These are phyloP conservation scores for Aspergillus sclerotiicarbonarius DNA, from an alignment of 495 filamentous ascomycete genomes.

Conservation along the genomic window DNA sequence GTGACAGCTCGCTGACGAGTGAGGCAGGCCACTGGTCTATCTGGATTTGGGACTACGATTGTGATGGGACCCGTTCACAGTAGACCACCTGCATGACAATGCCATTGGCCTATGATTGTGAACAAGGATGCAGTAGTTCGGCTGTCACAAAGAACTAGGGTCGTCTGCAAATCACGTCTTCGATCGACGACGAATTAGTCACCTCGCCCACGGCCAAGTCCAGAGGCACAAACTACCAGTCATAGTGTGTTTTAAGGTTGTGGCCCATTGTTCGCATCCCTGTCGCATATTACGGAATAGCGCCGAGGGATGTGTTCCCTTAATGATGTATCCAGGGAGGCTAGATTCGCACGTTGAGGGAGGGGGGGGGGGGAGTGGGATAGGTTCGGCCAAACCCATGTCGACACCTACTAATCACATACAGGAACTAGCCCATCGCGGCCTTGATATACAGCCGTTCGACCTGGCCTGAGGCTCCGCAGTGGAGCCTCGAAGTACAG, in stretches of 20 bases:
- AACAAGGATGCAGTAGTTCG: slow-evolving; percentile 4
- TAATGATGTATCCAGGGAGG: neutral
- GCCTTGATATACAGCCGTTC: slow-evolving; percentile 3
- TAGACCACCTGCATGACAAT: slow-evolving; percentile 3
- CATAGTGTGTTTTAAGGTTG: slow-evolving; percentile 1
- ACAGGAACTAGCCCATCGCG: neutral
- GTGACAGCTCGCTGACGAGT: neutral
- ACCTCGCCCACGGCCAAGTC: neutral
- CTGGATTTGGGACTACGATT: neutral
- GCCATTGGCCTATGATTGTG: slow-evolving; percentile 3
- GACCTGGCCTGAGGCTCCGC: slow-evolving; percentile 9
- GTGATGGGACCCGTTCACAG: slow-evolving; percentile 1
- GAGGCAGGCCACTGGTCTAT: slow-evolving; percentile 1
- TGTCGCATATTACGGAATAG: neutral
- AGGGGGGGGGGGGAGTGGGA: neutral
- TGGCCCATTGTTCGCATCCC: neutral
- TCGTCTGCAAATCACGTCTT: neutral
- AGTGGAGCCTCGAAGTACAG: slow-evolving; percentile 9
- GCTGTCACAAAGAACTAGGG: neutral
- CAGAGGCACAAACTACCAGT: neutral
- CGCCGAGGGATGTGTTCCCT: neutral
- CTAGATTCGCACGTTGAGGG: neutral
- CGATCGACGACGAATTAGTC: neutral
- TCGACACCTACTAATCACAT: neutral
- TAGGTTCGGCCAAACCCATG: neutral